These are phyloP conservation scores for Albugo laibachii DNA, from an alignment of 352 stramenopile genomes.

Conservation along the genomic window DNA sequence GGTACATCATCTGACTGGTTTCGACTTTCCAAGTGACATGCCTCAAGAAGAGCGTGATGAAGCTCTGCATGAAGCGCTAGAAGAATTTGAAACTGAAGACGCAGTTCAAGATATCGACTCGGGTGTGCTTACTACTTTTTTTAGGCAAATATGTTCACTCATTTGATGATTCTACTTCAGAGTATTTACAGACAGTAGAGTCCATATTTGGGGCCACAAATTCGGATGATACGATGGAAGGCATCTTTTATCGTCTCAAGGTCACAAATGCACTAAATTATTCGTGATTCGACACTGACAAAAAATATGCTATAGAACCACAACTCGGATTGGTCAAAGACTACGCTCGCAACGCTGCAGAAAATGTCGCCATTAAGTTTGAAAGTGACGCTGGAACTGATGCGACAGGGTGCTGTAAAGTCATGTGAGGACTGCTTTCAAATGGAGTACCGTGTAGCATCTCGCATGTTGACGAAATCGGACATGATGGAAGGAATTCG, in stretches of 20 bases:
- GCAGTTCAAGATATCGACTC: conserved; percentile 61
- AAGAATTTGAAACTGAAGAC: conserved; percentile 67
- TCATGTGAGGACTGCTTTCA: conserved; percentile 82
- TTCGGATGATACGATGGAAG: conserved; percentile 51
- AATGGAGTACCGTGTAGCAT: conserved; percentile 86
- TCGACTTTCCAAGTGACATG: conserved; percentile 47
- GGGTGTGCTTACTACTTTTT: conserved; percentile 13
- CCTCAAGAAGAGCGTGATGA: conserved; percentile 62
- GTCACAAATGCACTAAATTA: neutral
- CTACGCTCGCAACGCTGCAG: conserved; percentile 66
- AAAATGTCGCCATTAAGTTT: conserved; percentile 87
- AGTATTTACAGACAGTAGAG: conserved; percentile 62
- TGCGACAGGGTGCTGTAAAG: conserved; percentile 75
- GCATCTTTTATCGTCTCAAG: conserved; percentile 35
- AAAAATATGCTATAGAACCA: conserved; percentile 17
- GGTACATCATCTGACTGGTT: conserved; percentile 65
- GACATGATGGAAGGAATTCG: conserved; percentile 97
- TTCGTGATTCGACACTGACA: neutral
- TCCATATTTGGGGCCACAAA: conserved; percentile 53
- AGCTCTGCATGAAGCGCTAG: conserved; percentile 68
- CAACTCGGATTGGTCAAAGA: conserved; percentile 44
- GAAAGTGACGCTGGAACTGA: conserved; percentile 87
- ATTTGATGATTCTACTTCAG: too few species aligned
- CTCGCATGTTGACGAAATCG: conserved; percentile 67
- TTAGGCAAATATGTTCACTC: conserved; percentile 2